Evolutionary conservation across 2,329 filamentous ascomycete species (phyloP), one percentile per base, ranked within the genome.

Genomic region (Rhynchosporium agropyri): DNA sequence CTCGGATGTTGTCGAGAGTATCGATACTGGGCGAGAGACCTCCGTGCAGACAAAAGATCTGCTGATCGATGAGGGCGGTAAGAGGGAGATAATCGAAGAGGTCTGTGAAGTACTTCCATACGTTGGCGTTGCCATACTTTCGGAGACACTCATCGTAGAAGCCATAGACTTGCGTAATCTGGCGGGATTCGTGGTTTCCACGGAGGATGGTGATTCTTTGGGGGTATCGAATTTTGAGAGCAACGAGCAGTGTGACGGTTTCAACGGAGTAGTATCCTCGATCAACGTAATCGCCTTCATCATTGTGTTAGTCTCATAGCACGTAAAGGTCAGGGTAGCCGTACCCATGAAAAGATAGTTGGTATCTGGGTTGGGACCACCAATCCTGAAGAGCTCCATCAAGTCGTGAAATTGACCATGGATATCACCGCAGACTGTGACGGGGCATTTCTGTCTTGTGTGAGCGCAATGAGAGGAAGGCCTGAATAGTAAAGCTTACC

Each of bases 291-390:
- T 99, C 95, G 76, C 95, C 92, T 96, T 69, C 61, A 36, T 69
- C 61, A 36, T 50, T 42, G 40, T 58, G 70, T 65, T 71, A 71
- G 63, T 53, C 46, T 60, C 59, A 15, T 8, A 31, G 8, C 40
- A 36, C n/a, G 53, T 29, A 10, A 33, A 57, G n/a, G n/a, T n/a
- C 26, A 62, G 51, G 15, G 57, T 58, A 87, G 75, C 80, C 91
- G 92, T 80, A 95, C 92, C 93, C 92, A 99, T 98, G 82, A 98
- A 98, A 70, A 98, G 89, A 79, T 98, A 98, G 82, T 98, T 98
- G 75, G 95, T 98, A 79, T 99, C 95, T 70, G 95, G 95, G 76
- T 97, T 97, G 65, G 93, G 92, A 60, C 95, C 95, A 71, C 95
- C 95, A 77, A 99, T 98, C 81, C 96, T 96, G 85, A 99, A 99